Evolutionary conservation across 2,329 filamentous ascomycete genomes (phyloP).

Genomic region (Aciculosporium take): DNA sequence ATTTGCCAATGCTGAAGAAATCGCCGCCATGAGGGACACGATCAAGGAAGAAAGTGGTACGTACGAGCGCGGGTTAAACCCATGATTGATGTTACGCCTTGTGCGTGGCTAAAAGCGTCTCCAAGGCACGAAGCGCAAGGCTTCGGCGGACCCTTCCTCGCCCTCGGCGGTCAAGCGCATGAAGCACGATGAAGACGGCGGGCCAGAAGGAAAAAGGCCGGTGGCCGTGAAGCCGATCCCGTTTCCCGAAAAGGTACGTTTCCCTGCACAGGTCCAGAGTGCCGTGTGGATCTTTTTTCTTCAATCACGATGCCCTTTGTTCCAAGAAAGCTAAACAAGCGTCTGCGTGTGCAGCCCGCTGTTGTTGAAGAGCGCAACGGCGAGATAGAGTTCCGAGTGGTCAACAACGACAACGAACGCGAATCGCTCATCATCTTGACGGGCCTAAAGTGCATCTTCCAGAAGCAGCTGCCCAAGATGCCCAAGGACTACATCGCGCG

Average conservation of each 20-base stretch:
- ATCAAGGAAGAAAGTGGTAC: conserved; percentile 23
- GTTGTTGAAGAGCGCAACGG: conserved; percentile 67
- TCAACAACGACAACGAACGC: conserved; percentile 84
- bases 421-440: conserved; percentile 91
- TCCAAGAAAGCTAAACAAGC: not conserved
- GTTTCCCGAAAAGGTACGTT: conserved; percentile 69
- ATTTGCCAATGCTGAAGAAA: not conserved
- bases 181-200: conserved; percentile 30
- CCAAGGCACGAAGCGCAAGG: conserved; percentile 56
- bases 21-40: conserved; percentile 1
- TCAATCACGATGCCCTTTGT: too few relatives aligned
- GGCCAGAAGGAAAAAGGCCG: conserved; percentile 30
- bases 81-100: not conserved
- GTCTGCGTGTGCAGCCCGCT: conserved; percentile 1
- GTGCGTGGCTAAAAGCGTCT: not conserved
- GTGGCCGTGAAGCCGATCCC: conserved; percentile 50
- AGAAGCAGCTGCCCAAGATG: conserved; percentile 98
- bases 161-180: conserved; percentile 50
- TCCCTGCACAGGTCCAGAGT: too few relatives aligned
- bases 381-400: conserved; percentile 92
- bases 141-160: conserved; percentile 48
- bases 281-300: too few relatives aligned
- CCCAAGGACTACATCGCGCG: conserved; percentile 97
- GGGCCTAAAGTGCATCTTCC: conserved; percentile 92
- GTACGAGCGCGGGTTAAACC: too few relatives aligned